phyloP scores from a whole-genome alignment of 805 yeast genomes.

The Candida boleticola region DNA sequence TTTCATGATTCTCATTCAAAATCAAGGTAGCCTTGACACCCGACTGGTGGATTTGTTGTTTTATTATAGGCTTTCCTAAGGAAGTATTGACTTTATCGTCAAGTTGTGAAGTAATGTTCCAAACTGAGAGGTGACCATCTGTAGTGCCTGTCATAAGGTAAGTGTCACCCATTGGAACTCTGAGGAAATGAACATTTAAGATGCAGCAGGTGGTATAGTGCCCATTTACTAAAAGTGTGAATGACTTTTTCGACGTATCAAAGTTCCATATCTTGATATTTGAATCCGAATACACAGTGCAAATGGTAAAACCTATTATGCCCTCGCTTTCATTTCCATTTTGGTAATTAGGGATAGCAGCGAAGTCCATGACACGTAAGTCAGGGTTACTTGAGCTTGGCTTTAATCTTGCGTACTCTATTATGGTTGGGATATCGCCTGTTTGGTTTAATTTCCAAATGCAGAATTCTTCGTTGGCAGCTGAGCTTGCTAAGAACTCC shows the following conservation, averaged over 20 bases:
- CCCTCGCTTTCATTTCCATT: slow-evolving; percentile 17
- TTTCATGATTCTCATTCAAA: slow-evolving; percentile 9
- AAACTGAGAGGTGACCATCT: slow-evolving; percentile 73
- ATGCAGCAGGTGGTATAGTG: slow-evolving; percentile 75
- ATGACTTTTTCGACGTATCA: slow-evolving; percentile 31
- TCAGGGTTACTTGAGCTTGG: slow-evolving; percentile 65
- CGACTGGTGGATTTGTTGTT: slow-evolving; percentile 73
- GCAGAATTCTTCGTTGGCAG: slow-evolving; percentile 86
- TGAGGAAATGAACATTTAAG: slow-evolving; percentile 54
- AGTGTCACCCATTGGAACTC: slow-evolving; percentile 16
- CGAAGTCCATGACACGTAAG: slow-evolving; percentile 86
- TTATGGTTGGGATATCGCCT: slow-evolving; percentile 43
- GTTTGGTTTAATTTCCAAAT: slow-evolving; percentile 62
- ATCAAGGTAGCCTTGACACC: slow-evolving; percentile 67
- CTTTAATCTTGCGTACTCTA: slow-evolving; percentile 50
- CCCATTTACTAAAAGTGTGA: slow-evolving; percentile 46
- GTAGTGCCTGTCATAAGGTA: slow-evolving; percentile 66
- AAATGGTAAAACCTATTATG: slow-evolving; percentile 48
- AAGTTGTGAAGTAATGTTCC: slow-evolving; percentile 39
- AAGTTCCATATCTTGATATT: slow-evolving; percentile 64
- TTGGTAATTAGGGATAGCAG: slow-evolving; percentile 35
- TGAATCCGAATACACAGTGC: slow-evolving; percentile 85
- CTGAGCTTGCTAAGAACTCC: slow-evolving; percentile 46
- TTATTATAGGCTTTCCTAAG: slow-evolving; percentile 29
- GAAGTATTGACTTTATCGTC: background rate